A percentile compares a stretch with the other conserved stretches of the same genome.
These are phyloP conservation scores for Penicillium parvum DNA, from an alignment of 495 filamentous ascomycete species.

Conservation along the genomic window DNA sequence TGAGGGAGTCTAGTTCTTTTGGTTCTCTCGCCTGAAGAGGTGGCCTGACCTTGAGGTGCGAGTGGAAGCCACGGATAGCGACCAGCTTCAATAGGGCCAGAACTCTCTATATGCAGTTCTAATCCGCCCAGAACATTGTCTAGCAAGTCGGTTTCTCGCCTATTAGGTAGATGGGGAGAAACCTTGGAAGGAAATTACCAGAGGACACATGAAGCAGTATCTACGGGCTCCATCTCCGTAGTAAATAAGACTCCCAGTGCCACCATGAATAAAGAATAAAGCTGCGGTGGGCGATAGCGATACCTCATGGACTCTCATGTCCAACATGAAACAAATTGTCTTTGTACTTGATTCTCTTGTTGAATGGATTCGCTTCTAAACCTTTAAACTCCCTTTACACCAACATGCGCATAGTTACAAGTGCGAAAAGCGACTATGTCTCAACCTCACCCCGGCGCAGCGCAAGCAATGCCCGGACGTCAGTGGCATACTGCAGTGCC, in stretches of 20 bases:
- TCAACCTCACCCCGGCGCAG: slow-evolving; percentile 77
- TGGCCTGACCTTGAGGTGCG: too few relatives aligned
- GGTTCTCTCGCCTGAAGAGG: too few relatives aligned
- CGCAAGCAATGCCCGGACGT: slow-evolving; percentile 84
- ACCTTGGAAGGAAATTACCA: too few relatives aligned
- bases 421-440: slow-evolving; percentile 23
- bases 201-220: too few relatives aligned
- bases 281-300: slow-evolving; percentile 4
- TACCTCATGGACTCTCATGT: too few relatives aligned
- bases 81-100: too few relatives aligned
- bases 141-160: too few relatives aligned
- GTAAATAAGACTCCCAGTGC: slow-evolving; percentile 9
- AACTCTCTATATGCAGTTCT: too few relatives aligned
- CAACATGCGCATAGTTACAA: slow-evolving; percentile 17
- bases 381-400: slow-evolving; percentile 20
- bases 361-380: slow-evolving; percentile 16
- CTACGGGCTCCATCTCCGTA: slow-evolving; percentile 12
- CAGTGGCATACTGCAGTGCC: slow-evolving; percentile 90
- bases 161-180: too few relatives aligned
- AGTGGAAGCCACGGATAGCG: too few relatives aligned
- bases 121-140: too few relatives aligned
- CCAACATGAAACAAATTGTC: slow-evolving; percentile 6
- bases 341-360: slow-evolving; percentile 10
- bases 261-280: slow-evolving; percentile 11
- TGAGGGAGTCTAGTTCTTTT: too few relatives aligned